Percentiles rank a stretch among this genome's conserved stretches.
These are phyloP conservation scores for Lenwebbia sp. DNA, from an alignment of 345 rosid genomes.

Conservation along the genomic window DNA sequence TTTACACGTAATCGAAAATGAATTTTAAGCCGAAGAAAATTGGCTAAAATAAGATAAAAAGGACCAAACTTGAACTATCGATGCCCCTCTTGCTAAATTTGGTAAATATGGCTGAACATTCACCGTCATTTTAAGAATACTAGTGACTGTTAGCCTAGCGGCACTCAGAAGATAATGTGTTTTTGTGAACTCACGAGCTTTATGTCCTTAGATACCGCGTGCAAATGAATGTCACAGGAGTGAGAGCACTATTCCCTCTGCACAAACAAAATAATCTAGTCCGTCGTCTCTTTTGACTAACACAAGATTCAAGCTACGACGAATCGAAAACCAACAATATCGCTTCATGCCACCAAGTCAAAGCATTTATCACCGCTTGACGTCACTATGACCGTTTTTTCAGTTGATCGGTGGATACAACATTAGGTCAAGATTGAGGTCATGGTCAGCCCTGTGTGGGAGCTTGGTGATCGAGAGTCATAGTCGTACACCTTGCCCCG, in stretches of 20 bases:
- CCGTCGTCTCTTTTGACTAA: neutral
- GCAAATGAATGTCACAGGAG: neutral
- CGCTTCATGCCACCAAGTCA: accelerated
- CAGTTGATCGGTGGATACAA: neutral
- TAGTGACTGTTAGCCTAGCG: neutral
- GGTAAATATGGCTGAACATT: neutral
- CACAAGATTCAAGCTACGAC: neutral
- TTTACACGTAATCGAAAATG: too few relatives aligned
- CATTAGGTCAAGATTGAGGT: too few relatives aligned
- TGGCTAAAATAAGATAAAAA: neutral
- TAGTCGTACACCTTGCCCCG: neutral
- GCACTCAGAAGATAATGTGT: neutral
- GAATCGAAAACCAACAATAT: neutral
- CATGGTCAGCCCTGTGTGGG: too few relatives aligned
- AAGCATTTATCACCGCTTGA: neutral
- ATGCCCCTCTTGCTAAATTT: neutral
- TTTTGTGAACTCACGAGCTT: neutral
- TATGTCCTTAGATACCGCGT: neutral
- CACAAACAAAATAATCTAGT: neutral
- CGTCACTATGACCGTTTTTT: neutral
- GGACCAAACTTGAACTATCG: neutral
- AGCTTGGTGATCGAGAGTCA: neutral
- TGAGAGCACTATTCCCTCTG: neutral
- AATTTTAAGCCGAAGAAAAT: neutral
- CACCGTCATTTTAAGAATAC: neutral